Evolutionary conservation across 2,329 filamentous ascomycete genomes (phyloP), one percentile per base, ranked within the genome.

Genomic region (Stachybotrys echinatus): DNA sequence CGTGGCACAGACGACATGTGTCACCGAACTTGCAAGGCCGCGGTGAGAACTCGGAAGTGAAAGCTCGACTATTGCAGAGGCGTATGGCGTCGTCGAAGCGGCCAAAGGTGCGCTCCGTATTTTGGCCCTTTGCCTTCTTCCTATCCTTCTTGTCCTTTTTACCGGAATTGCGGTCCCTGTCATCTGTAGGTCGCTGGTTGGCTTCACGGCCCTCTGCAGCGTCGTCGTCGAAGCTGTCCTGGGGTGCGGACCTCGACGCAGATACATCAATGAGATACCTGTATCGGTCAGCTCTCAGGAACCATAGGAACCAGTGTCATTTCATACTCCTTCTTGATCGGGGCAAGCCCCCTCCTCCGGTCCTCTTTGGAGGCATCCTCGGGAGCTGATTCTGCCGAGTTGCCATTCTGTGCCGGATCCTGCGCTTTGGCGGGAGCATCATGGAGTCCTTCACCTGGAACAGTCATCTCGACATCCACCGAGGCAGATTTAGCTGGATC

Each of bases 81-180:
- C 81, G 81, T 49, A 92, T 77, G 23, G 81, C 80, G 64, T 97
- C 92, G 53, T 83, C 80, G 40, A 89, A 94, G 55, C 77, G 83
- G 47, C 91, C 91, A 65, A 94, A 96, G 42, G 80, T 81, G 50
- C 92, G 87, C 57, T 83, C 83, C 55, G 85, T 91, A 68, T 97
- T 96, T 69, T 96, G 91, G 12, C 74, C 73, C 57, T 71, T 74
- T 22, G 80, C 76, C 62, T 79, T 82, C 57, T 75, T 76, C 63
- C 74, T 75, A 42, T 66, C 65, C 57, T 71, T 72, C 47, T 64
- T 71, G 27, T 59, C 65, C 58, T 64, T 65, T 54, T 65, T 68
- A 34, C 27, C 70, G 64, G 47, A 52, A 40, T 59, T 56, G 18
- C 54, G 50, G 63, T 84, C 83, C 49, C 82, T 79, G 49, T 79